Base-by-base conservation (phyloP, 176 grass and related monocot genomes). In the Miscanthus lutarioriparius region DNA sequence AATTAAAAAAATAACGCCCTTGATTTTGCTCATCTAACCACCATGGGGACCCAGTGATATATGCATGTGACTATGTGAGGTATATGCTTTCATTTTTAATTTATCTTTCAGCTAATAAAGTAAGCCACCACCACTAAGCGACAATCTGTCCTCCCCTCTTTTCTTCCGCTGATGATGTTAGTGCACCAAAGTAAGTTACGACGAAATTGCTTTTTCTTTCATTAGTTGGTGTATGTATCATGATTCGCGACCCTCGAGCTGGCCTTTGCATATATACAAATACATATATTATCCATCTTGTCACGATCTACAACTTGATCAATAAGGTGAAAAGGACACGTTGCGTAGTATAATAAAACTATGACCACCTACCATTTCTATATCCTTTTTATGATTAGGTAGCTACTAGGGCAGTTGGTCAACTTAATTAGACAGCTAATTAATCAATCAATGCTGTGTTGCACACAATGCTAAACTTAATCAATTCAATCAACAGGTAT, bases 391-490 rank as follows among this genome's bases (percentile, higher is more conserved):
- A 33, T 41, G 58, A 11, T 44, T 82, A 59, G 70, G 70, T 82
- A 44, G 45, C 71, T 58, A 40, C 70, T 44, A 56, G 85, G 85
- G 70, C 85, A 44, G 78, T 68, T 81, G 78, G 85, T 87, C 78
- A 81, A 87, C 85, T 82, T 59, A 59, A 51, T 23, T 75, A 4
- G 61, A 30, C 44, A 75, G 45, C 44, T 70, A 67, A 67, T 81
- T 25, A 65, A 84, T 66, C 62, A 48, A 80, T 67, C 2, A 43
- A 58, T 67, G 69, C 67, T 74, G 45, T 17, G 25, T 86, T 67
- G 17, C 79, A 75, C 67, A 81, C 44, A 75, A 75, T 70, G 65
- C 54, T 7, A 79, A 64, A 28, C 69, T 74, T 67, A 80, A 65
- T 28, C 15, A 66, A 41, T 67, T 30, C 33, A 39, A 74, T 74